Percentiles rank a stretch among this genome's conserved stretches.
phyloP scores from a whole-genome alignment of 2,329 filamentous ascomycete genomes.

The Fusarium sp. region DNA sequence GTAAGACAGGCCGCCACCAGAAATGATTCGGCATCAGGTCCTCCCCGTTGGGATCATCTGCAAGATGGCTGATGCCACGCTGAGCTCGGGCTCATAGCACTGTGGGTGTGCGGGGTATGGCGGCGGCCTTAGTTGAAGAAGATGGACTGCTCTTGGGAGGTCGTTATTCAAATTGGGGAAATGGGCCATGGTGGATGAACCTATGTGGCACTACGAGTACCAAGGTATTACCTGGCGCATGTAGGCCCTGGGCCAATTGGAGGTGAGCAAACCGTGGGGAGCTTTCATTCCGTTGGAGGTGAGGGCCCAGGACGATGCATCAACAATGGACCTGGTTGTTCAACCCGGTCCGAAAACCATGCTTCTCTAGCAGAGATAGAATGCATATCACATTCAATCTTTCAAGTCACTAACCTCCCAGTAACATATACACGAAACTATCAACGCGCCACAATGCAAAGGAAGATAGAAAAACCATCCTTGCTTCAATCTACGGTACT shows the following conservation, averaged over 20 bases:
- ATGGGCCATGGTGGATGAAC: slow-evolving; percentile 16
- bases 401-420: too few relatives aligned
- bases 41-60: slow-evolving; percentile 30
- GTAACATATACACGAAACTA: too few relatives aligned
- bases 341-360: neutral
- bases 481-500: too few relatives aligned
- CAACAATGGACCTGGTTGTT: neutral
- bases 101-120: slow-evolving; percentile 38
- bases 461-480: too few relatives aligned
- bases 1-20: slow-evolving; percentile 29
- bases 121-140: slow-evolving; percentile 2
- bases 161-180: slow-evolving; percentile 20
- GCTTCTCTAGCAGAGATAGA: too few relatives aligned
- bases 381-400: too few relatives aligned
- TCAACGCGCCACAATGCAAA: too few relatives aligned
- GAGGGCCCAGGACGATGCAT: too few relatives aligned
- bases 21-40: slow-evolving; percentile 22
- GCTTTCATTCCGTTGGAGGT: slow-evolving; percentile 1
- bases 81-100: slow-evolving; percentile 4
- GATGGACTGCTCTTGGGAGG: slow-evolving; percentile 26
- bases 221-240: neutral
- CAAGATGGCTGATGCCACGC: slow-evolving; percentile 34
- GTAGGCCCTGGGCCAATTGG: neutral
- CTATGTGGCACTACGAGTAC: slow-evolving; percentile 22
- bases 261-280: neutral